Percentiles rank a stretch among this genome's conserved stretches.
These are phyloP conservation scores for Trypanosoma caninum DNA, from an alignment of 208 protist species.

Conservation along the genomic window DNA sequence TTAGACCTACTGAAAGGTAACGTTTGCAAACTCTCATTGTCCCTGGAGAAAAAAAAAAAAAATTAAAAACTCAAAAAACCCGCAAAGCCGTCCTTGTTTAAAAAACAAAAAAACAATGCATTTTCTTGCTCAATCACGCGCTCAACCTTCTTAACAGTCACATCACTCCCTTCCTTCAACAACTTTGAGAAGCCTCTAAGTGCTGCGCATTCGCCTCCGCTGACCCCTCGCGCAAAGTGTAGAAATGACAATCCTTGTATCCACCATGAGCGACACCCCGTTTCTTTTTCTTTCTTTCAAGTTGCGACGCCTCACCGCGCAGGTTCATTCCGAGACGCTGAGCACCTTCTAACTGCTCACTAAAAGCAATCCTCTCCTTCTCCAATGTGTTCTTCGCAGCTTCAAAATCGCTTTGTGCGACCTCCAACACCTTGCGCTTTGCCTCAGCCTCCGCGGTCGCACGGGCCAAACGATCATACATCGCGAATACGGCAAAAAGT, in stretches of 20 bases:
- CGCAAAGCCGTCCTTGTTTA: background rate
- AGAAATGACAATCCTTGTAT: background rate
- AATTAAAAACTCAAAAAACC: slow-evolving; percentile 14
- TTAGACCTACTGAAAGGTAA: background rate
- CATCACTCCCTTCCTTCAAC: too few species aligned
- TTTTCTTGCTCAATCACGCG: too few species aligned
- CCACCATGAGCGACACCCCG: background rate
- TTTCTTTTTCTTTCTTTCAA: slow-evolving; percentile 5
- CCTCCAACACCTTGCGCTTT: slow-evolving; percentile 21
- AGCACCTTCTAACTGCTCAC: slow-evolving; percentile 2
- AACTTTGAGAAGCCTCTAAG: too few species aligned
- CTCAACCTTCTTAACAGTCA: too few species aligned
- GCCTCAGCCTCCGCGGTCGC: slow-evolving; percentile 22
- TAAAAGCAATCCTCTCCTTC: slow-evolving; percentile 8
- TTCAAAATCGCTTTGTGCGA: slow-evolving; percentile 19
- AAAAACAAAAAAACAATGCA: too few species aligned
- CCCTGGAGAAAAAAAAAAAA: slow-evolving; percentile 9
- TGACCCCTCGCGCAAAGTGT: slow-evolving; percentile 2
- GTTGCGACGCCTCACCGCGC: slow-evolving; percentile 3
- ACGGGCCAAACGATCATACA: slow-evolving; percentile 27
- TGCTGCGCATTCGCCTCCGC: too few species aligned
- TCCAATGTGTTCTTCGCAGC: slow-evolving; percentile 14
- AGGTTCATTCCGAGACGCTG: slow-evolving; percentile 12
- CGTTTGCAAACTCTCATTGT: background rate
- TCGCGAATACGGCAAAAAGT: slow-evolving; percentile 20